phyloP scores from a whole-genome alignment of 179 eudicot species.

The Drosera spatulata region DNA sequence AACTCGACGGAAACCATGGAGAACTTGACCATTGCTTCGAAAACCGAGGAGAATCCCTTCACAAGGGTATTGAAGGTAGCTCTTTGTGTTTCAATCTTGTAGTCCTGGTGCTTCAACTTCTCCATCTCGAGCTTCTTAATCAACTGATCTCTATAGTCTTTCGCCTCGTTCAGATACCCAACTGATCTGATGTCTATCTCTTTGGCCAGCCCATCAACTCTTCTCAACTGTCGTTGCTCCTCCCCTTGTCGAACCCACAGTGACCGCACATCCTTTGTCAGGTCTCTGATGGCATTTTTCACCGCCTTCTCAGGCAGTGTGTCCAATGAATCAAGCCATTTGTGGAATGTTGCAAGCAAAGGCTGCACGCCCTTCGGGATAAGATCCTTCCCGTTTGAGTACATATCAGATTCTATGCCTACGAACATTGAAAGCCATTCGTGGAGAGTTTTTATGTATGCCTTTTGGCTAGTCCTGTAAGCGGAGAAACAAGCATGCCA shows the following conservation, averaged over 20 bases:
- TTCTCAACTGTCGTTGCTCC: conserved; percentile 32
- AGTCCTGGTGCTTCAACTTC: conserved; percentile 23
- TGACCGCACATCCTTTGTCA: conserved; percentile 22
- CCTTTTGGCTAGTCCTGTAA: conserved; percentile 37
- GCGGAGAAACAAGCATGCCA: conserved; percentile 49
- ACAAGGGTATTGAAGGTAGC: conserved; percentile 20
- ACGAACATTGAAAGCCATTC: conserved; percentile 53
- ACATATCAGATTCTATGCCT: conserved; percentile 16
- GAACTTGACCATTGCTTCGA: conserved; percentile 29
- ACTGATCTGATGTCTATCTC: conserved; percentile 21
- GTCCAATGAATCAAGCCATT: conserved; percentile 26
- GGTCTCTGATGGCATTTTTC: conserved; percentile 25
- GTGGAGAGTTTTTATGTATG: conserved; percentile 33
- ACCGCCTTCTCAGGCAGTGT: conserved; percentile 30
- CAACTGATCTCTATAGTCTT: conserved; percentile 17
- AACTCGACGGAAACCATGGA: conserved; percentile 25
- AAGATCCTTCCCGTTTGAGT: conserved; percentile 9
- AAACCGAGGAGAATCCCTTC: conserved; percentile 39
- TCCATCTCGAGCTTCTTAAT: conserved; percentile 27
- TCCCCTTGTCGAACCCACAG: conserved; percentile 39
- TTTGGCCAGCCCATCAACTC: conserved; percentile 28
- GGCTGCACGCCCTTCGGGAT: conserved; percentile 13
- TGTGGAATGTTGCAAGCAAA: conserved; percentile 18
- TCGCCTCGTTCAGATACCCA: conserved; percentile 19
- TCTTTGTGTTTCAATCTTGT: conserved; percentile 22